Base-by-base conservation (phyloP, 306 rosid species). In the Gillenia trifoliata region DNA sequence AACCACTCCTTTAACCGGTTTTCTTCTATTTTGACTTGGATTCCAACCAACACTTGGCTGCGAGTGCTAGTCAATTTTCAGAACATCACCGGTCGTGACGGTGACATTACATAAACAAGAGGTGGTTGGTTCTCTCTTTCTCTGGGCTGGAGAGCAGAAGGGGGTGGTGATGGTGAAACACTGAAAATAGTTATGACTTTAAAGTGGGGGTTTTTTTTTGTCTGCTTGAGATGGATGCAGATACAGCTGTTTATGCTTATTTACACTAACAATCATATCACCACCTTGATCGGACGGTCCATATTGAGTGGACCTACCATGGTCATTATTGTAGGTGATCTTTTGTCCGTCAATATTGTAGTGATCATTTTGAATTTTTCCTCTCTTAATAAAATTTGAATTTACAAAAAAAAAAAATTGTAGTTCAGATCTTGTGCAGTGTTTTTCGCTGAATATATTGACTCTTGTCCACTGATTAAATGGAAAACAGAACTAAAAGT, bases 241-340 rank as follows among this genome's bases (percentile, higher is more conserved):
- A n/a, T 45, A 68, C 80, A 77, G 80, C 70, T 76, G 80, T 45
- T 11, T 52, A 4, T 17, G n/a, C 6, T 36, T 74, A 31, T 29
- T 31, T 28, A 19, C 63, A 29, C 66, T 1, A 29, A 61, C 66
- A 33, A 64, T 33, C 68, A 64, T 29, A 29, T 33, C 11, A 17
- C 67, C 43, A 5, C 67, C 41, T 8, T 63, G 43, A 64, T 64
- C 8, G 1, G 8, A 10, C 4, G 68, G 68, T 20, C 8, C 3
- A 17, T 9, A 1, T 4, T 8, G 19, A 61, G 8, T 10, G 63
- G 74, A 70, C 16, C 11, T 50, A 52, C 43, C 17, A 4, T 33
- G 50, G n/a, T 3, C 20, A 6, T 33, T n/a, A 8, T 31, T 70
- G 52, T 20, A n/a, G 31, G 23, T 33, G 23, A 54, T 15, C 33